phyloP scores from a whole-genome alignment of 2,329 filamentous ascomycete genomes.

The Pseudogymnoascus sp. region DNA sequence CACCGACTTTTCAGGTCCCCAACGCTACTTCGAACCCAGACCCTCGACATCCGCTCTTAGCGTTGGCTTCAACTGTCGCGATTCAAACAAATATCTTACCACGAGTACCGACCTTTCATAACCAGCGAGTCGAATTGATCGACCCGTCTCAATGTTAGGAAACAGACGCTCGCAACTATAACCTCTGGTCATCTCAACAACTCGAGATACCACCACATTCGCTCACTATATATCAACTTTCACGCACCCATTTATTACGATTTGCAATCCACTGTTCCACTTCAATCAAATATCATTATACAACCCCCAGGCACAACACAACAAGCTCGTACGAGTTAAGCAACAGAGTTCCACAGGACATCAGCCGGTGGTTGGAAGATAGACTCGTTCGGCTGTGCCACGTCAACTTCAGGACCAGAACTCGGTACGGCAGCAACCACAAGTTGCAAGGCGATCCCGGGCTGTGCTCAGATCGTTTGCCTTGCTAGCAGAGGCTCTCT shows the following conservation, averaged over 20 bases:
- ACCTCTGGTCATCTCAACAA: background rate
- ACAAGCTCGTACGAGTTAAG: background rate
- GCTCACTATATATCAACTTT: background rate
- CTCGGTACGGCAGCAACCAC: background rate
- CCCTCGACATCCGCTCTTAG: background rate
- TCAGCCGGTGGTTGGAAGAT: slow-evolving; percentile 1
- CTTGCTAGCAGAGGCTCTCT: background rate
- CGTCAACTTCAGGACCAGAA: slow-evolving; percentile 7
- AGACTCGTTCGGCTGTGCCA: slow-evolving; percentile 6
- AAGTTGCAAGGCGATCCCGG: background rate
- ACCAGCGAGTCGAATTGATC: background rate
- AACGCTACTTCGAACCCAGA: slow-evolving; percentile 3
- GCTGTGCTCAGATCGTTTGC: slow-evolving; percentile 7
- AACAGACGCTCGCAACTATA: background rate
- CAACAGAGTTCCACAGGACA: background rate
- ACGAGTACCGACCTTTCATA: background rate
- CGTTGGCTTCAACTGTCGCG: background rate
- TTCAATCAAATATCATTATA: slow-evolving; percentile 8
- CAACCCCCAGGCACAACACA: background rate
- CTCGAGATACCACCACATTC: slow-evolving; percentile 5
- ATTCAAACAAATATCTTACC: background rate
- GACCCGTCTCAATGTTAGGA: background rate
- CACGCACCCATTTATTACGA: background rate
- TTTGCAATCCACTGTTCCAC: slow-evolving; percentile 1
- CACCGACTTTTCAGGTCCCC: slow-evolving; percentile 5